Base-by-base conservation (phyloP, 2,329 filamentous ascomycete genomes). In the Daldinia sp. region DNA sequence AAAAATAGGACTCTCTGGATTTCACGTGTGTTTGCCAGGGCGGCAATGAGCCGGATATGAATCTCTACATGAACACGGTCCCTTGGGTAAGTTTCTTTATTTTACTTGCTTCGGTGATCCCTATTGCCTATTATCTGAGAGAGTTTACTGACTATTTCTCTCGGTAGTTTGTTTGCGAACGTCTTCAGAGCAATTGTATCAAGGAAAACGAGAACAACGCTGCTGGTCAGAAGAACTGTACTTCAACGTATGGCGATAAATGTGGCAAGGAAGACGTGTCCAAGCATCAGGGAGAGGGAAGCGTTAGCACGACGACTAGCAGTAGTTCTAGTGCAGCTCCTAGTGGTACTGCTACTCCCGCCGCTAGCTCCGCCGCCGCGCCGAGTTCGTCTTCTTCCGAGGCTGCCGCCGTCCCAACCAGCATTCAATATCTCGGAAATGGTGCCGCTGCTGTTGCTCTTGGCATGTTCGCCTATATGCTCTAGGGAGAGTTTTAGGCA, bases 51-150 rank as follows among this genome's bases (percentile, higher is more conserved):
- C 86, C 86, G 13, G 84, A 83, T 65, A 82, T 89, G 51, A 79
- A 87, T 77, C 82, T 84, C 77, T 89, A 87, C 79, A 73, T 69
- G 55, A 82, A 87, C 80, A 87, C 86, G 2, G 79, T 89, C 71
- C 76, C 76, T 26, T 78, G 73, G 73, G 76, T 78, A 74, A 72
- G 76, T 50, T 3, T 26, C n/a, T 28, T 37, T 6, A 33, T 42
- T 30, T 55, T 35, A 37, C 13, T 37, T 54, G n/a, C 26, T 26
- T 13, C 7, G 26, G 20, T 9, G 35, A 7, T 15, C 46, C 39
- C 30, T 54, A 13, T 18, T 42, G n/a, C 46, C 1, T 39, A n/a
- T 6, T 23, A 28, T 30, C 23, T 56, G 54, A 33, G 39, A n/a
- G 37, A 1, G 30, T 39, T 18, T 50, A 23, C 70, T 67, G 41